Evolutionary conservation across 2,329 filamentous ascomycete species (phyloP), one percentile per base, ranked within the genome.

Genomic region (Ophiosphaerella korrae): DNA sequence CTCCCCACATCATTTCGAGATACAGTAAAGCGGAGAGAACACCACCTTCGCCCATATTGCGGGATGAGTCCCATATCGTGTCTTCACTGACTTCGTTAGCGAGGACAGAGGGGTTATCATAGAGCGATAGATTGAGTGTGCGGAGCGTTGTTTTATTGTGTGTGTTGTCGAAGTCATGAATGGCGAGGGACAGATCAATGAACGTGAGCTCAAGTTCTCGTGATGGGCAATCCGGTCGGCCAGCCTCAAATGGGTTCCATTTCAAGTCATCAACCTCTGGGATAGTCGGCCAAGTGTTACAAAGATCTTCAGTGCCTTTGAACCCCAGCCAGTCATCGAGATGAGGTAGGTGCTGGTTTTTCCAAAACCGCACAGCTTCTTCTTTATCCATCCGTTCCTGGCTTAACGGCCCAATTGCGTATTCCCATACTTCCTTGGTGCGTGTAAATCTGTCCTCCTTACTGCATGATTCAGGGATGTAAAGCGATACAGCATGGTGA

Each of bases 21-120:
- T 68, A 67, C 6, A 75, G 51, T 12, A 76, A 35, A 1, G 65
- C 66, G 4, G 71, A 61, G 2, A 71, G 54, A n/a, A 74, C 68
- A 9, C 66, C 53, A 1, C 64, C 70, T 46, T 75, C 72, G 26
- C 63, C 57, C 1, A 67, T 58, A n/a, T 50, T 37, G 5, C 57
- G 53, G 2, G 46, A 24, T 7, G 44, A 23, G 8, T 39, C 42
- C 53, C 68, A 63, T 7, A 59, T 55, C 3, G 40, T 35, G 8
- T 52, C 12, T 29, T 47, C 29, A 5, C 44, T 36, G 7, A 31
- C 45, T 14, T 33, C 21, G 34, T 55, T 33, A 7, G 37, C 60
- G 2, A 59, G 59, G 5, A 51, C 34, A 21, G 26, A 33, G 11
- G 42, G 45, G 7, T 29, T 29, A 7, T 40, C 24, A n/a, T 5